Conservation (phyloP, 768 basidiomycete species). For the Suillus bovinus region DNA sequence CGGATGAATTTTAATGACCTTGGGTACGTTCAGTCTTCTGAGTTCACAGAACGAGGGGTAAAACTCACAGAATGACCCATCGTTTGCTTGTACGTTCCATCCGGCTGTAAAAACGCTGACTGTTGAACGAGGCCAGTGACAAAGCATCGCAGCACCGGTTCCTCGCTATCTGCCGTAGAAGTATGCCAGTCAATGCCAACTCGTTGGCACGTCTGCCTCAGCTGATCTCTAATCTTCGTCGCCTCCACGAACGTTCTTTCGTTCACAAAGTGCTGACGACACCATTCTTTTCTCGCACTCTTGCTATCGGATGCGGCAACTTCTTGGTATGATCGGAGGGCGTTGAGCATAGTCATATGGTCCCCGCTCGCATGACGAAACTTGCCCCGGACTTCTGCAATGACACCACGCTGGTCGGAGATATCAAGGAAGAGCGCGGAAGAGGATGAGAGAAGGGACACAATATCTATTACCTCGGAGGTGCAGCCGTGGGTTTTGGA, state of each 20-base stretch:
- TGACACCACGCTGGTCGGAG: conserved; percentile 71
- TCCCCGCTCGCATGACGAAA: conserved; percentile 88
- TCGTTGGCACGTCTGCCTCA: conserved; percentile 63
- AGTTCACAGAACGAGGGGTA: conserved; percentile 6
- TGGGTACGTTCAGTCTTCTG: conserved; percentile 9
- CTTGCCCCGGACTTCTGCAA: conserved; percentile 67
- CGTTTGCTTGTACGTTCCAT: conserved; percentile 84
- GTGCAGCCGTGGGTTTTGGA: conserved; percentile 75
- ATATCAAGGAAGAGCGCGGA: conserved; percentile 82
- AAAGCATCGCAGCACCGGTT: conserved; percentile 69
- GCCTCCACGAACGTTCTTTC: conserved; percentile 80
- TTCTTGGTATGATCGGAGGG: conserved; percentile 79
- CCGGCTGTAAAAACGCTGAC: conserved; percentile 79
- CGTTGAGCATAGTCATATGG: conserved; percentile 87
- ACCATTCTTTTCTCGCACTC: conserved; percentile 69
- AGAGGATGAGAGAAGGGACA: conserved; percentile 80
- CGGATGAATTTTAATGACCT: conserved; percentile 89
- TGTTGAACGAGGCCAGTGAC: conserved; percentile 80
- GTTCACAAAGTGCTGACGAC: conserved; percentile 79
- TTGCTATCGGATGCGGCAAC: conserved; percentile 51
- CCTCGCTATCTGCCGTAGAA: conserved; percentile 64
- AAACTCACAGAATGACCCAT: conserved; percentile 66
- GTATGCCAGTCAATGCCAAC: conserved; percentile 58
- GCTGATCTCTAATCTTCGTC: conserved; percentile 75
- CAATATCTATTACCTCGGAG: conserved; percentile 77